phyloP scores from a whole-genome alignment of 805 yeast genomes.

The Hanseniaspora pseudoguilliermondii region DNA sequence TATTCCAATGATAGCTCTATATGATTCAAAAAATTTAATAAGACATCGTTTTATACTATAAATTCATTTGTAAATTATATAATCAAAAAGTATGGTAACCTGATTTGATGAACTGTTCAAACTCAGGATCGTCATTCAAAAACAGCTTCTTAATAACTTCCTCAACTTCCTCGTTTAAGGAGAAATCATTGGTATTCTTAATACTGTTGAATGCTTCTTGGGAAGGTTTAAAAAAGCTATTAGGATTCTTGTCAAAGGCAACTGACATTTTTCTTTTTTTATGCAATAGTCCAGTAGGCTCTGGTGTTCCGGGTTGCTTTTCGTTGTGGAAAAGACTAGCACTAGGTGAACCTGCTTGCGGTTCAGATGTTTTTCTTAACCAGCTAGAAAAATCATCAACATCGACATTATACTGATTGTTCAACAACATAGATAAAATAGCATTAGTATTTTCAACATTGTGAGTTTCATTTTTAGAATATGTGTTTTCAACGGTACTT shows the following conservation, averaged over 20 bases:
- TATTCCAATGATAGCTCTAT: background rate
- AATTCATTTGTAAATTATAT: background rate
- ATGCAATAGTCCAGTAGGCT: background rate
- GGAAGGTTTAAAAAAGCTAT: background rate
- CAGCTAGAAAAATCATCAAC: constrained; percentile 11
- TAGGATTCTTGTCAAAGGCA: background rate
- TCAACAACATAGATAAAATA: constrained; percentile 8
- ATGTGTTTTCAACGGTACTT: background rate
- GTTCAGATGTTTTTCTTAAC: constrained; percentile 1
- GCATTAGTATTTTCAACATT: background rate
- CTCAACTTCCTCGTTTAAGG: constrained; percentile 28
- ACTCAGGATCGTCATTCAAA: constrained; percentile 19
- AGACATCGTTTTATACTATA: too few species aligned
- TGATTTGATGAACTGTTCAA: constrained; percentile 10
- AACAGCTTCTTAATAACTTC: constrained; percentile 27
- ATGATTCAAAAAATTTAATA: background rate
- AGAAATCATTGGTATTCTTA: constrained; percentile 25
- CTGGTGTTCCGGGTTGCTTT: background rate
- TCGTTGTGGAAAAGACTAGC: background rate
- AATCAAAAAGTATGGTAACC: background rate
- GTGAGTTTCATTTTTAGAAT: background rate
- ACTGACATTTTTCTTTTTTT: background rate
- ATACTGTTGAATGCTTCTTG: constrained; percentile 18
- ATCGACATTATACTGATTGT: constrained; percentile 12
- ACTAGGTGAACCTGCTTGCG: background rate